Base-by-base conservation (phyloP, 768 basidiomycete genomes). In the Suillus discolor region DNA sequence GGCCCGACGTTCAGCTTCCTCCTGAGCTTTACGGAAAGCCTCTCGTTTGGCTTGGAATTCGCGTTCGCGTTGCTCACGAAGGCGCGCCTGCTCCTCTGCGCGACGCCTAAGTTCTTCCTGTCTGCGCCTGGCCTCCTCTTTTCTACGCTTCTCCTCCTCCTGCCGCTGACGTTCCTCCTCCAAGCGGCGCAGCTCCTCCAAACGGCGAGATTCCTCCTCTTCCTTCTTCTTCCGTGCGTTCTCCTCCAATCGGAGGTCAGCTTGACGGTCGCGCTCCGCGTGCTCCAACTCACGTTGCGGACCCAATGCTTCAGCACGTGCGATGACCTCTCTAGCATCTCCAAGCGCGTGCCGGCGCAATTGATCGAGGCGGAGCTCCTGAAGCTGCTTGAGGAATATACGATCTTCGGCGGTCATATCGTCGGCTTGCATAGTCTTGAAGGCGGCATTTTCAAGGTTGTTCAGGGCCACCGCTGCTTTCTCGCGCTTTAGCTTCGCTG, bases 351-450 rank as follows among this genome's bases (percentile, higher is more conserved):
- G 62, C 0, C 49, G 8, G 44, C 66, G 23, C 8, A 34, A 12
- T 1, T 71, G 66, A 2, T 78, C 64, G 2, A 70, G 13, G 1
- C 67, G 63, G 31, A 77, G 69, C 0, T 47, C 61, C 25, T 6
- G 23, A 0, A 78, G 63, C 20, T 77, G 75, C 57, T 66, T 15
- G 62, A 75, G 44, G 51, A 78, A 75, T 23, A 77, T 68, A 15
- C 13, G 59, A 41, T 78, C 75, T 34, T 72, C 65, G 7, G 25
- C 18, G 23, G 55, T 36, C 72, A 75, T 71, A 16, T 42, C 23
- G 4, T 42, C 62, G 2, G 66, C 59, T 6, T 18, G 36, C 72
- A 75, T 77, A 12, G 72, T 25, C 55, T 12, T 1, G 69, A 59
- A 51, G 7, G 62, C 62, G 8, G 47, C 41, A 2, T 28, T 36